These are phyloP conservation scores for Kwoniella botswanensis DNA, from an alignment of 768 basidiomycete genomes.

Conservation along the genomic window DNA sequence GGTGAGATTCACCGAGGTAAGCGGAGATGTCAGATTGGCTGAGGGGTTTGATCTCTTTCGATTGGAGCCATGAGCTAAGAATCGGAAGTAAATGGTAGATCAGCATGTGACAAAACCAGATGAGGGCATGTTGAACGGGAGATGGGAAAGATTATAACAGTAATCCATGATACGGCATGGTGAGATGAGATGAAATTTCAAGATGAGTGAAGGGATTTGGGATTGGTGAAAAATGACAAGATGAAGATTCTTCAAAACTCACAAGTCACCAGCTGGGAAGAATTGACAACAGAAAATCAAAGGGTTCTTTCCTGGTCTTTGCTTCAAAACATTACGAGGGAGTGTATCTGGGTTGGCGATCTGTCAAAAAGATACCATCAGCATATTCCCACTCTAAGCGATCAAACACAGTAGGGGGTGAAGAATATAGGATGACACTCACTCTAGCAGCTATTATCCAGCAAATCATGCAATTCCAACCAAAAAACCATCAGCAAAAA, in stretches of 20 bases:
- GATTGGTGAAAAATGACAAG: not conserved
- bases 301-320: conserved; percentile 78
- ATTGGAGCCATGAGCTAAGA: conserved; percentile 77
- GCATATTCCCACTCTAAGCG: not conserved
- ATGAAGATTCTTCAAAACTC: conserved; percentile 58
- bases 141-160: not conserved
- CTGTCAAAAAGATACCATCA: conserved; percentile 60
- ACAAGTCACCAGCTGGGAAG: conserved; percentile 96
- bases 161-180: not conserved
- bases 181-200: conserved; percentile 11
- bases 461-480: not conserved
- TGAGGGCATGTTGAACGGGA: not conserved
- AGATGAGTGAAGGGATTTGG: not conserved
- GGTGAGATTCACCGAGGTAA: conserved; percentile 69
- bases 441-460: conserved; percentile 42
- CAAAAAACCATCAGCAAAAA: not conserved
- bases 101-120: not conserved
- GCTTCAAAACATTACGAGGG: conserved; percentile 67
- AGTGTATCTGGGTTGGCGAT: conserved; percentile 76
- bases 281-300: conserved; percentile 76
- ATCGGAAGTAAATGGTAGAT: not conserved
- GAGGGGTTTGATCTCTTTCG: conserved; percentile 81
- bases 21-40: conserved; percentile 79
- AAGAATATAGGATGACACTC: conserved; percentile 14
- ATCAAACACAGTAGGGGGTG: not conserved